Evolutionary conservation across 202 grass and related monocot genomes (phyloP).

Genomic region (Carex sylvatica): DNA sequence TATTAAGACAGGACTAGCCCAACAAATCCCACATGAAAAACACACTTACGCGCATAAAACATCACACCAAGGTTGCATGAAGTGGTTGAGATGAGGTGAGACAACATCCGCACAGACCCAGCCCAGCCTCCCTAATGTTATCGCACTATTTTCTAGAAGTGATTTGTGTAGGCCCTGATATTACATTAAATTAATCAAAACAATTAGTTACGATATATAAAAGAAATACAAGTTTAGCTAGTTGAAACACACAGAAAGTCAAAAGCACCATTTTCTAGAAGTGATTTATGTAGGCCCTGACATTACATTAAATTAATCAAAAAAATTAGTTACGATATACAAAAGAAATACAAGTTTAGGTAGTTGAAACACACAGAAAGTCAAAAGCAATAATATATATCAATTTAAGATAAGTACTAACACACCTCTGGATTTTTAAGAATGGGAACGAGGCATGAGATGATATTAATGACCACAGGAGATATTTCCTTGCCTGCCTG

Average conservation of each 20-base stretch:
- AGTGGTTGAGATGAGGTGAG: conserved; percentile 88
- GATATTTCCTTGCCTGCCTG: conserved; percentile 89
- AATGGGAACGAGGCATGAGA: conserved; percentile 72
- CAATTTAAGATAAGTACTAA: background rate
- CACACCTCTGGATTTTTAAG: conserved; percentile 75
- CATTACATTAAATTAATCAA: conserved; percentile 14
- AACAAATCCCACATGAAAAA: background rate
- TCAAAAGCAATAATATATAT: conserved; percentile 12
- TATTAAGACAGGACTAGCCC: background rate
- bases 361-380: background rate
- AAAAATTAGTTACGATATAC: conserved; percentile 20
- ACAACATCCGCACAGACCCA: conserved; percentile 96
- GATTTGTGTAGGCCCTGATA: conserved; percentile 83
- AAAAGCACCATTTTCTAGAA: conserved; percentile 79
- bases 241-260: background rate
- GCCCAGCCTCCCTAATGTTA: conserved; percentile 93
- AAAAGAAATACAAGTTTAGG: conserved; percentile 13
- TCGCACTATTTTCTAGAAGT: conserved; percentile 90
- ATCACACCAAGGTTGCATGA: conserved; percentile 90
- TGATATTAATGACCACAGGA: conserved; percentile 70
- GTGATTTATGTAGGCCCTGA: conserved; percentile 87
- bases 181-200: conserved; percentile 13
- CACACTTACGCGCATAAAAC: conserved; percentile 80
- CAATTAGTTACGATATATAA: conserved; percentile 20
- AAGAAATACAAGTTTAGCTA: conserved; percentile 8